Evolutionary conservation across 495 filamentous ascomycete genomes (phyloP), one percentile per base, ranked within the genome.

Genomic region (Hypoxylon rickii): DNA sequence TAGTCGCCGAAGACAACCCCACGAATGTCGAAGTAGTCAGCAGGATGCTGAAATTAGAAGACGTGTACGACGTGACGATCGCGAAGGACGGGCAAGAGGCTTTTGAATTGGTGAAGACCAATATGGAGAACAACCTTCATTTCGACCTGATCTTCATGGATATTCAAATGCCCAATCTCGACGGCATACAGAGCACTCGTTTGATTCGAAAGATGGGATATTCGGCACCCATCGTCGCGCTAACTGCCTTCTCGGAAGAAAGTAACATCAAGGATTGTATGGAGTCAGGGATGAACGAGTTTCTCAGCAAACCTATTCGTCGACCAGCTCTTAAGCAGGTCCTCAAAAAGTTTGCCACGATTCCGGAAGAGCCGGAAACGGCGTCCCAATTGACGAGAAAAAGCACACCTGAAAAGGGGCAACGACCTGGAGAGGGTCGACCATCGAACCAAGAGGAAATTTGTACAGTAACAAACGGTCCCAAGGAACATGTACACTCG

Each of bases 131-230:
- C 21, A 78, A 83, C 45, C 76, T 79, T 37, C 79, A 80, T 20
- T 96, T 92, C 66, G 85, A 93, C 58, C 73, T 96, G 11, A 94
- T 96, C 38, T 93, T 96, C 68, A 96, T 96, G 91, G 91, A 96
- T 69, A 89, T 96, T 38, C 78, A 93, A 77, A 97, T 97, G 92
- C 92, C 92, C 13, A 93, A 92, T 64, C 80, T 97, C 7, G 90
- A 96, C 56, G 92, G 92, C 3, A 79, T 96, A 18, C 83, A 96
- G 68, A 91, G 87, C 39, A 96, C 92, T 0, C 80, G 88, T n/a
- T 77, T 94, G 12, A 96, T 96, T 53, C 83, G 92, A 3, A 75
- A 90, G 57, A 87, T 93, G 75, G 92, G 92, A 10, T 97, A 92
- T 67, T 85, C 81, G 16, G 88, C 88, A 3, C 92, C 92, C 5